Evolutionary conservation across 768 basidiomycete genomes (phyloP), one percentile per base, ranked within the genome.

Genomic region (Exsudoporus frostii): DNA sequence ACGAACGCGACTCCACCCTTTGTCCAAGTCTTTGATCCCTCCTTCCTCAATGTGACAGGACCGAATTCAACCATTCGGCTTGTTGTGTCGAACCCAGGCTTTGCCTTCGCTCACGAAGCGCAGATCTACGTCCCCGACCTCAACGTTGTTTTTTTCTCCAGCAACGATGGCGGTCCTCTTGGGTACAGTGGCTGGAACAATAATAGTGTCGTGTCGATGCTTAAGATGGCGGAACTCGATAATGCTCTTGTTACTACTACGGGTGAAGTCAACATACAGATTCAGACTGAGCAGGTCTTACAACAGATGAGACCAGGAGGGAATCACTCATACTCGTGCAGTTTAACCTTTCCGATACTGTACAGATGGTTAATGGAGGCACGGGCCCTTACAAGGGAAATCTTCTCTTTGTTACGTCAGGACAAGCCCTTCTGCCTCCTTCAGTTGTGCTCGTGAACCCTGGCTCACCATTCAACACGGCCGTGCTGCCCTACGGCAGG

Each of bases 61-160:
- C 55, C 65, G 9, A 71, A 73, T 32, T 81, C 89, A 9, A 77
- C 77, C 0, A 77, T 92, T 48, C 76, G 79, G 10, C 68, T 80
- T 48, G 79, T 93, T 36, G 83, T 84, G 0, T 78, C 80, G 8
- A 83, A 84, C 53, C 76, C 78, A 10, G 79, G 76, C 7, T 85
- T 83, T 66, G 85, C 85, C 1, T 82, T 90, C 57, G 88, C 88
- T 13, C 89, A 92, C 60, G 90, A 92, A 69, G 90, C 86, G 3
- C 87, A 86, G 0, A 73, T 90, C 1, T 90, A 83, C 67, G 73
- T 81, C 22, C 70, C 82, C 3, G 74, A 73, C 32, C 84, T 83
- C 22, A 79, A 90, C 59, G 80, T 85, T 52, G 74, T 93, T 4
- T 85, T 83, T 71, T 92, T 92, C 60, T 77, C 80, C 4, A 85